These are phyloP conservation scores for Microdochium paspali DNA, from an alignment of 2,329 filamentous ascomycete species.

Conservation along the genomic window DNA sequence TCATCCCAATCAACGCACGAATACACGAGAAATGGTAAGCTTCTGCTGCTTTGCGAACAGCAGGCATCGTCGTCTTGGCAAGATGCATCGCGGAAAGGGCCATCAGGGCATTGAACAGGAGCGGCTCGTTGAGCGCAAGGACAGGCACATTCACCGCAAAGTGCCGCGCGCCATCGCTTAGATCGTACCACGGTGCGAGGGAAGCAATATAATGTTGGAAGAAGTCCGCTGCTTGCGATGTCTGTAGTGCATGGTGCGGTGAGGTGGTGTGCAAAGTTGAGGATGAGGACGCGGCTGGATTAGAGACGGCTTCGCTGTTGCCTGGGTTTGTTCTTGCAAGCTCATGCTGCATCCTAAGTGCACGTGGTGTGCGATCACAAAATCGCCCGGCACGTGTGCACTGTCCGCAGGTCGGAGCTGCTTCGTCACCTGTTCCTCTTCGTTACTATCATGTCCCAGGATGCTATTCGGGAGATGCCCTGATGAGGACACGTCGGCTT, in stretches of 20 bases:
- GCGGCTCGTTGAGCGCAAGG: constrained; percentile 24
- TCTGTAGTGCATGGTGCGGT: constrained; percentile 19
- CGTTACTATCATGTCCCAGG: too few species aligned
- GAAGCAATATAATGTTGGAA: constrained; percentile 28
- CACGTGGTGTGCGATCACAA: constrained; percentile 20
- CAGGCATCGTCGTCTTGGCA: constrained; percentile 19
- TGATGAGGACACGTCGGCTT: too few species aligned
- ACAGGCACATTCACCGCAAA: constrained; percentile 26
- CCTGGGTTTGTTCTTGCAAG: background rate
- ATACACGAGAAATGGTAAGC: constrained; percentile 30
- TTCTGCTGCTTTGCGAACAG: constrained; percentile 18
- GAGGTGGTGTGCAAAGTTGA: too few species aligned
- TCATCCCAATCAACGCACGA: constrained; percentile 25
- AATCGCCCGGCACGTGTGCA: constrained; percentile 21
- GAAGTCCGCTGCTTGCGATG: constrained; percentile 20
- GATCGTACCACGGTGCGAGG: constrained; percentile 36
- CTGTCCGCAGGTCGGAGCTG: constrained; percentile 20
- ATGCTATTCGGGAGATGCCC: too few species aligned
- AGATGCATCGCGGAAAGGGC: constrained; percentile 33
- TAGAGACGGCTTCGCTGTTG: too few species aligned
- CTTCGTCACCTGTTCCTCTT: constrained; percentile 23
- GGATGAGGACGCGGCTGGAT: too few species aligned
- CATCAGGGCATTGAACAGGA: constrained; percentile 33
- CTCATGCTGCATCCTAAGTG: background rate
- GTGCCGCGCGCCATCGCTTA: constrained; percentile 25